A percentile compares a stretch with the other conserved stretches of the same genome.
Conservation (phyloP, 768 basidiomycete species). For the Tricholoma terreum region DNA sequence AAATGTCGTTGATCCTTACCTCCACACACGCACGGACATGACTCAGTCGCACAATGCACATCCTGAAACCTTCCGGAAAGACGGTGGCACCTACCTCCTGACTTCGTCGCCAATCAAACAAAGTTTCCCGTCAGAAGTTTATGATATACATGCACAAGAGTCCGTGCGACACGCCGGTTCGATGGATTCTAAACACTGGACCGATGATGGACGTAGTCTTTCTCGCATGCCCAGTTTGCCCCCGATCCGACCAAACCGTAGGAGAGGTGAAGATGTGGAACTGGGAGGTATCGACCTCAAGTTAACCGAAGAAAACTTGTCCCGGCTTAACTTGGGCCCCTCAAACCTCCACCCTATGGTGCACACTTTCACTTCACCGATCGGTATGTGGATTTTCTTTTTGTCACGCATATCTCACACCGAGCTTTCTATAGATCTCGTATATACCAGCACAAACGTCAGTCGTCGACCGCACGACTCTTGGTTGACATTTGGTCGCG, state of each 20-base stretch:
- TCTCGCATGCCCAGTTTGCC: slow-evolving; percentile 22
- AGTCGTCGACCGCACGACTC: neutral
- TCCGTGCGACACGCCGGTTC: slow-evolving; percentile 14
- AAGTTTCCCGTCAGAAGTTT: slow-evolving; percentile 15
- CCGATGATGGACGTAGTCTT: slow-evolving; percentile 31
- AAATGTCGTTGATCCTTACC: slow-evolving; percentile 20
- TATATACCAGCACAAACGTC: slow-evolving; percentile 13
- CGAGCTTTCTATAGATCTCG: slow-evolving; percentile 19
- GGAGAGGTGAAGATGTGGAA: slow-evolving; percentile 36
- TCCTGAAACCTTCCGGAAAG: slow-evolving; percentile 8
- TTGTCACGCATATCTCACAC: neutral
- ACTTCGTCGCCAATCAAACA: slow-evolving; percentile 34
- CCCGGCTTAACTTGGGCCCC: slow-evolving; percentile 36
- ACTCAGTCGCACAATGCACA: slow-evolving; percentile 15
- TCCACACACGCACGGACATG: slow-evolving; percentile 15
- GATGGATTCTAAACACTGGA: slow-evolving; percentile 18
- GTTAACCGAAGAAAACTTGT: slow-evolving; percentile 43
- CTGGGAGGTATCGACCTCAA: slow-evolving; percentile 29
- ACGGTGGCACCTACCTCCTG: slow-evolving; percentile 28
- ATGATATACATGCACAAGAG: slow-evolving; percentile 18
- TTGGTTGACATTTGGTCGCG: neutral
- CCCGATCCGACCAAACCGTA: slow-evolving; percentile 41
- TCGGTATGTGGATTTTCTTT: slow-evolving; percentile 42
- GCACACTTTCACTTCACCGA: slow-evolving; percentile 66
- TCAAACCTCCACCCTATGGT: slow-evolving; percentile 50